phyloP scores from a whole-genome alignment of 2,329 filamentous ascomycete species.

The Fusarium subtropicale region DNA sequence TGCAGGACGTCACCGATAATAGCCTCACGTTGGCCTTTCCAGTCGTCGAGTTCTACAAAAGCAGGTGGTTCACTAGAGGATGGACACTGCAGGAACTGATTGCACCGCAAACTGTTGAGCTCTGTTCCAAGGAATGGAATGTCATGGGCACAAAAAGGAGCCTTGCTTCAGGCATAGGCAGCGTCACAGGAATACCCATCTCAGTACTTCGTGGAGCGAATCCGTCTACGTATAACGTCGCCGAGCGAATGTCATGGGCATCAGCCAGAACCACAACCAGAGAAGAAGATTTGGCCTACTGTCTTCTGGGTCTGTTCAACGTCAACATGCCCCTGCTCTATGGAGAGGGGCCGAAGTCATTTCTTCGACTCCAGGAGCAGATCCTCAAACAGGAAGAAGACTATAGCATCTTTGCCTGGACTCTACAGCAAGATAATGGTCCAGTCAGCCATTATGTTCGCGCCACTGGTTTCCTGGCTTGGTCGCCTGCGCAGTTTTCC shows the following conservation, averaged over 20 bases:
- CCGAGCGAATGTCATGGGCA: conserved; percentile 28
- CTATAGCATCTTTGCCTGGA: conserved; percentile 26
- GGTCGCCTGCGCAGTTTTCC: conserved; percentile 16
- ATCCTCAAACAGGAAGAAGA: conserved; percentile 26
- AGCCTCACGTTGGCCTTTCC: background rate
- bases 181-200: conserved; percentile 11
- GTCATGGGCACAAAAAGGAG: conserved; percentile 20
- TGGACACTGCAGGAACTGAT: conserved; percentile 27
- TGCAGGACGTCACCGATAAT: conserved; percentile 16
- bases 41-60: conserved; percentile 8
- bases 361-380: conserved; percentile 18
- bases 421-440: background rate
- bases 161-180: conserved; percentile 8
- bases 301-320: conserved; percentile 18
- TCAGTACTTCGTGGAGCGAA: conserved; percentile 8
- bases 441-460: background rate
- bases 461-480: conserved; percentile 15
- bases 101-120: conserved; percentile 18
- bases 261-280: conserved; percentile 22
- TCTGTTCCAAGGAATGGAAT: conserved; percentile 10
- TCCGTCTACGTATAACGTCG: conserved; percentile 3
- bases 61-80: conserved; percentile 21
- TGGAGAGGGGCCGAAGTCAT: conserved; percentile 17
- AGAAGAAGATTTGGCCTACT: conserved; percentile 21
- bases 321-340: conserved; percentile 27